Percentiles rank a stretch among this genome's conserved stretches.
Evolutionary conservation across 495 filamentous ascomycete genomes (phyloP).

Genomic region (Achaetomiella virescens): DNA sequence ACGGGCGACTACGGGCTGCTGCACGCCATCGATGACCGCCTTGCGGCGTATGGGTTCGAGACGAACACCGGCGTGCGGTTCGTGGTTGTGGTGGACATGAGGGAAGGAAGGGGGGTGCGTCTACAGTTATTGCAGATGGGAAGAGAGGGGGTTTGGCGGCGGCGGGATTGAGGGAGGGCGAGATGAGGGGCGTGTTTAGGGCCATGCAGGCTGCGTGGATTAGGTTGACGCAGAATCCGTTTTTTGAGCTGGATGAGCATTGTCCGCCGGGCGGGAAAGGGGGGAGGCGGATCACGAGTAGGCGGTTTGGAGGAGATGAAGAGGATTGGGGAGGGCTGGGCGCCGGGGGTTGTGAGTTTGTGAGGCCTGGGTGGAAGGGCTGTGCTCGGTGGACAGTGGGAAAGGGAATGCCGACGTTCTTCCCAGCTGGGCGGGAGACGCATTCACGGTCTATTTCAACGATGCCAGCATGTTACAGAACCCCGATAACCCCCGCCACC

Average conservation of each 20-base stretch:
- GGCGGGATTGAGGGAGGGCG: conserved; percentile 65
- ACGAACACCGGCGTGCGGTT: conserved; percentile 95
- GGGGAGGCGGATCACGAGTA: conserved; percentile 68
- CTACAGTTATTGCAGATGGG: conserved; percentile 23
- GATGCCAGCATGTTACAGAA: neutral
- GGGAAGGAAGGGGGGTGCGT: conserved; percentile 37
- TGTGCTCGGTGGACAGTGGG: no score
- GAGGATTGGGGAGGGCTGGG: conserved; percentile 71
- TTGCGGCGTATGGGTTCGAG: conserved; percentile 89
- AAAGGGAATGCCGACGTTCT: no score
- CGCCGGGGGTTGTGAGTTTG: conserved; percentile 45
- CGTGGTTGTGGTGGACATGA: conserved; percentile 80
- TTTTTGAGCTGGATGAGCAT: conserved; percentile 86
- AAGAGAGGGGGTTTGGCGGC: conserved; percentile 20
- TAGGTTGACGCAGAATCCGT: conserved; percentile 83
- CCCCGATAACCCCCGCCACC: neutral
- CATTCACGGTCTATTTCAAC: no score
- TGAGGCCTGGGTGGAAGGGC: no score
- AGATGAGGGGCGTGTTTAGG: conserved; percentile 79
- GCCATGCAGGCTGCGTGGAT: conserved; percentile 91
- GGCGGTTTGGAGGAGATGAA: conserved; percentile 78
- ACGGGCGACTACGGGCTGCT: conserved; percentile 83
- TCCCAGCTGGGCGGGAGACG: no score
- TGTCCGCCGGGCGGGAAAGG: conserved; percentile 47
- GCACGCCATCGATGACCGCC: conserved; percentile 84